Percentiles rank a stretch among this genome's conserved stretches.
Conservation (phyloP, 352 stramenopile genomes). For the Saprolegnia parasitica region DNA sequence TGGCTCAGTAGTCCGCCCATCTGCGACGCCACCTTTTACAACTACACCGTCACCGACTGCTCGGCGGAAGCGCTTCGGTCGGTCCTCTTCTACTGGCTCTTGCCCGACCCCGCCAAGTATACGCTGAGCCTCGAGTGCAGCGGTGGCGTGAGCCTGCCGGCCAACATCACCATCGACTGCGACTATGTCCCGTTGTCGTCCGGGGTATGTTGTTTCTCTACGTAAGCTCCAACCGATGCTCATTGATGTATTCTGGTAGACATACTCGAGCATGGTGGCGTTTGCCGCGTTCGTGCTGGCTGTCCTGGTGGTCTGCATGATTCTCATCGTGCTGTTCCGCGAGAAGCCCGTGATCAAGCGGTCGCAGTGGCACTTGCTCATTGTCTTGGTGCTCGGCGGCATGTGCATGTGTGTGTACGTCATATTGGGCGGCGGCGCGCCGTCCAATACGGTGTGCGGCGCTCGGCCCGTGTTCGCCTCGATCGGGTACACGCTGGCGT, state of each 20-base stretch:
- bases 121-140: slow-evolving; percentile 11
- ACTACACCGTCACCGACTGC: slow-evolving; percentile 39
- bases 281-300: slow-evolving; percentile 22
- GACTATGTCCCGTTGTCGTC: slow-evolving; percentile 20
- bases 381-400: slow-evolving; percentile 42
- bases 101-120: slow-evolving; percentile 31
- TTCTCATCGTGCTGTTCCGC: slow-evolving; percentile 28
- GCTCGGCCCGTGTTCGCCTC: slow-evolving; percentile 38
- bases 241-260: not conserved
- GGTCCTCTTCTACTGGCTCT: slow-evolving; percentile 40
- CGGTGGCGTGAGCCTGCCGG: slow-evolving; percentile 12
- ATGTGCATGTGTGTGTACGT: slow-evolving; percentile 43
- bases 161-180: slow-evolving; percentile 19
- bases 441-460: slow-evolving; percentile 37
- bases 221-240: too few relatives aligned
- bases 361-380: slow-evolving; percentile 32
- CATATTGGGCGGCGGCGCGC: slow-evolving; percentile 41
- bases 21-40: slow-evolving; percentile 42
- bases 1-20: slow-evolving; percentile 29
- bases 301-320: slow-evolving; percentile 7
- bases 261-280: slow-evolving; percentile 15
- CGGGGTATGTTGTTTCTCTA: not conserved
- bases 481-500: slow-evolving; percentile 44
- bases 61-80: slow-evolving; percentile 31
- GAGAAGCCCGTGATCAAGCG: slow-evolving; percentile 33